These are phyloP conservation scores for Metarhizium album DNA, from an alignment of 2,329 filamentous ascomycete genomes.

Conservation along the genomic window DNA sequence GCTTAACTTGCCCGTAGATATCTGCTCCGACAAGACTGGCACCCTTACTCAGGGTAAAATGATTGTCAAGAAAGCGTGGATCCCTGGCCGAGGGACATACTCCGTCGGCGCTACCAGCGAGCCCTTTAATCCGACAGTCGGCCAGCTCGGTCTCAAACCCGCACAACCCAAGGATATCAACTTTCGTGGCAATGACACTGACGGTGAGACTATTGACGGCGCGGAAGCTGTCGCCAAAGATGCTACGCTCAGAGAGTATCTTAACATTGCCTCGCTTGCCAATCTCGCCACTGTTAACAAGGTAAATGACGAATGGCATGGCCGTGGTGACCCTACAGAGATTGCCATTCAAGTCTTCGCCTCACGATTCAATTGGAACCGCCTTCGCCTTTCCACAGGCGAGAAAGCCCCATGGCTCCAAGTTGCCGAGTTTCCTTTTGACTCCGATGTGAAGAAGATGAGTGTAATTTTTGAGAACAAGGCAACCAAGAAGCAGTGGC, in stretches of 20 bases:
- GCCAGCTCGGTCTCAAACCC: conserved; percentile 30
- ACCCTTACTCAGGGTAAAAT: conserved; percentile 43
- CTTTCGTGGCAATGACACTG: conserved; percentile 15
- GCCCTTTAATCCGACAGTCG: conserved; percentile 46
- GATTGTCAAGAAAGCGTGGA: conserved; percentile 42
- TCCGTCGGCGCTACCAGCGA: conserved; percentile 38
- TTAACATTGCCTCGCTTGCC: conserved; percentile 53
- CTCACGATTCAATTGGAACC: conserved; percentile 54
- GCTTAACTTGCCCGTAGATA: conserved; percentile 25
- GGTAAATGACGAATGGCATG: conserved; percentile 45
- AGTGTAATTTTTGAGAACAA: conserved; percentile 51
- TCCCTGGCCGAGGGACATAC: conserved; percentile 36
- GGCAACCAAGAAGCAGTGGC: conserved; percentile 28
- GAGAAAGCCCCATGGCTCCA: conserved; percentile 43
- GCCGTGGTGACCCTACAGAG: conserved; percentile 53
- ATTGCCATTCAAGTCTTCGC: conserved; percentile 68
- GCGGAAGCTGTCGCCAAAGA: conserved; percentile 32
- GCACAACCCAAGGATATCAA: conserved; percentile 25
- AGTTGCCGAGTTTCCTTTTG: conserved; percentile 61
- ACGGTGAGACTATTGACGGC: conserved; percentile 17
- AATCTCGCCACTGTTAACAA: conserved; percentile 54
- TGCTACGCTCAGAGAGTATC: conserved; percentile 38
- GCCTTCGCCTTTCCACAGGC: conserved; percentile 38
- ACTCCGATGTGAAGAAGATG: conserved; percentile 68
- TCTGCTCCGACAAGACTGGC: conserved; percentile 48